These are phyloP conservation scores for Trichothecium sympodiale DNA, from an alignment of 2,329 filamentous ascomycete genomes.

Conservation along the genomic window DNA sequence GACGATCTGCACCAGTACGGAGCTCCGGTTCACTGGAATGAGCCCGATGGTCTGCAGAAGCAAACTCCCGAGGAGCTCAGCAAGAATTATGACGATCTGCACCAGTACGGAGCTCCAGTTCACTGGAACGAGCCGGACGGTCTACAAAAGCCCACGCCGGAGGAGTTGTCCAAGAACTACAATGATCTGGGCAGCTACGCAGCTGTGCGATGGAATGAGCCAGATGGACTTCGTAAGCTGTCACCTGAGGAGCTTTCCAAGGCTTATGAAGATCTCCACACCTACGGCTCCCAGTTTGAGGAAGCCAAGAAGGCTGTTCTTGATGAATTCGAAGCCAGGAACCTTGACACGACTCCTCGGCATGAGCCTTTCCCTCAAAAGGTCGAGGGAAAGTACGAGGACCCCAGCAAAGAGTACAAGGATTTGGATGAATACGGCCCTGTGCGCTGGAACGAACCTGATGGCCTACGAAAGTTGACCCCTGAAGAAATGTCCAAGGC, in stretches of 20 bases:
- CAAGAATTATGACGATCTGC: slow-evolving; percentile 22
- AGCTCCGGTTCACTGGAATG: slow-evolving; percentile 16
- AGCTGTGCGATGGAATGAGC: slow-evolving; percentile 21
- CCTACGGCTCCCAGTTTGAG: slow-evolving; percentile 21
- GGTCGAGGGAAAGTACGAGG: slow-evolving; percentile 16
- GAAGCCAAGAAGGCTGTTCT: slow-evolving; percentile 18
- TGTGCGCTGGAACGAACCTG: slow-evolving; percentile 24
- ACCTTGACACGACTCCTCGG: slow-evolving; percentile 17
- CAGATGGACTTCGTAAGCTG: slow-evolving; percentile 16
- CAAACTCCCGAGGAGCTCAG: slow-evolving; percentile 13
- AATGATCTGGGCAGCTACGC: slow-evolving; percentile 28
- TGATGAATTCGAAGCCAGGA: slow-evolving; percentile 15
- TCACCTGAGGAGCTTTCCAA: slow-evolving; percentile 22
- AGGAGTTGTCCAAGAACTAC: slow-evolving; percentile 25
- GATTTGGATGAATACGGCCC: slow-evolving; percentile 30
- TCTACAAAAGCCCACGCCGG: slow-evolving; percentile 10
- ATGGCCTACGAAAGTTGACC: slow-evolving; percentile 17
- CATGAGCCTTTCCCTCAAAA: slow-evolving; percentile 26
- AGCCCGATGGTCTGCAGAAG: slow-evolving; percentile 12
- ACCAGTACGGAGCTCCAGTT: slow-evolving; percentile 13
- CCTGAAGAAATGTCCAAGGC: slow-evolving; percentile 27
- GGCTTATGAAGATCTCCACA: slow-evolving; percentile 22
- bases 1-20: slow-evolving; percentile 18
- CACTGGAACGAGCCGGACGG: slow-evolving; percentile 17
- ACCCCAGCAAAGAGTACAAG: slow-evolving; percentile 22